A percentile compares a stretch with the other conserved stretches of the same genome.
Conservation (phyloP, 176 grass and related monocot genomes). For the Musa itinerans region DNA sequence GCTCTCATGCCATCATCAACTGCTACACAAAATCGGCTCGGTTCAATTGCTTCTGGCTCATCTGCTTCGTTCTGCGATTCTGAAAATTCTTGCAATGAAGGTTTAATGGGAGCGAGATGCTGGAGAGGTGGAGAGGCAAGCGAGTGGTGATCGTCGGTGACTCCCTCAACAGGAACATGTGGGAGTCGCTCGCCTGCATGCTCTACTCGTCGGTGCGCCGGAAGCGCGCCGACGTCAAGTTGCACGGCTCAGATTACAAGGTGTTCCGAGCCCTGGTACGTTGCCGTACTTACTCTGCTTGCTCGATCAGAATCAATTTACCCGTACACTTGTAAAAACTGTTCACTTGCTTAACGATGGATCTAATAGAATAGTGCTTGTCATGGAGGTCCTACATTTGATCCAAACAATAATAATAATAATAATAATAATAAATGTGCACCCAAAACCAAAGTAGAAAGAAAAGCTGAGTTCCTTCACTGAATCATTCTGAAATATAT, state of each 20-base stretch:
- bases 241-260: slow-evolving; percentile 19
- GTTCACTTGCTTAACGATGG: no score
- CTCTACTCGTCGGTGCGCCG: slow-evolving; percentile 46
- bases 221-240: slow-evolving; percentile 23
- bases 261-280: slow-evolving; percentile 50
- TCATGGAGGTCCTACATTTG: no score
- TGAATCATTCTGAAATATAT: no score
- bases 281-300: not conserved
- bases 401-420: no score
- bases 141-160: slow-evolving; percentile 48
- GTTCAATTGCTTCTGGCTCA: not conserved
- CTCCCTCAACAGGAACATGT: slow-evolving; percentile 74
- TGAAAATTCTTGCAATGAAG: not conserved
- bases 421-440: no score
- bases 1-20: not conserved
- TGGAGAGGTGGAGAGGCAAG: slow-evolving; percentile 44
- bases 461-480: no score
- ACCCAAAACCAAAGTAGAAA: no score
- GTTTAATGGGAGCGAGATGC: slow-evolving; percentile 17
- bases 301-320: no score
- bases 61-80: no score
- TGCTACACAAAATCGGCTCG: not conserved
- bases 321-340: no score
- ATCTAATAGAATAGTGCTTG: no score
- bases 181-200: slow-evolving; percentile 62